phyloP scores from a whole-genome alignment of 306 rosid species.

The Casuarina cunninghamiana region DNA sequence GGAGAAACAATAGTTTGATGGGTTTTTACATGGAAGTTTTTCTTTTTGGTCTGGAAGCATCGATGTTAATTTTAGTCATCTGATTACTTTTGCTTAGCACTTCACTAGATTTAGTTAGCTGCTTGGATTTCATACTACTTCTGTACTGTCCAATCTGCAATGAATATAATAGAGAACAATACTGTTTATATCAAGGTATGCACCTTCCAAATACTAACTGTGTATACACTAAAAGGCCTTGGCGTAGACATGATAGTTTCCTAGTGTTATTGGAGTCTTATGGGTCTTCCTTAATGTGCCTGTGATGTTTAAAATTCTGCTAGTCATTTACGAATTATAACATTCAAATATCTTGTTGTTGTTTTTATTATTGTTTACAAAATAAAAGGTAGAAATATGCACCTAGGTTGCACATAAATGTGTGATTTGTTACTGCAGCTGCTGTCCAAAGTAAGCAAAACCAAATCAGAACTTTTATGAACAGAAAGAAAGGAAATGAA shows the following conservation, averaged over 20 bases:
- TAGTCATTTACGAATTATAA: background rate
- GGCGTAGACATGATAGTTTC: background rate
- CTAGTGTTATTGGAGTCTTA: background rate
- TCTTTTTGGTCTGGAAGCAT: background rate
- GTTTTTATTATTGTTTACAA: background rate
- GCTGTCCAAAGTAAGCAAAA: background rate
- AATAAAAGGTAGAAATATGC: background rate
- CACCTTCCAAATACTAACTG: background rate
- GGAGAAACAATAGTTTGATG: background rate
- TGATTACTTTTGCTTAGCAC: background rate
- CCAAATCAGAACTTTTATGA: too few relatives aligned
- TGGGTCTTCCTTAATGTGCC: background rate
- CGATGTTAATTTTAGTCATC: background rate
- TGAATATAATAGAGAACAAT: background rate
- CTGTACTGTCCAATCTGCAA: background rate
- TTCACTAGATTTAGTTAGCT: background rate
- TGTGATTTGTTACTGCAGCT: background rate
- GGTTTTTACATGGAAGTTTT: background rate
- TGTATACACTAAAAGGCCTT: background rate
- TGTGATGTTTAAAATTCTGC: background rate
- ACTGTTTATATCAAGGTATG: background rate
- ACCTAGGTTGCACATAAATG: background rate
- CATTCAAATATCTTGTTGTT: background rate
- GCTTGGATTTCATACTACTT: background rate
- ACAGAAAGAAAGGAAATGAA: too few relatives aligned